A percentile compares a stretch with the other conserved stretches of the same genome.
These are phyloP conservation scores for Backusella circina DNA, from an alignment of 192 early-diverging fungal species.

Conservation along the genomic window DNA sequence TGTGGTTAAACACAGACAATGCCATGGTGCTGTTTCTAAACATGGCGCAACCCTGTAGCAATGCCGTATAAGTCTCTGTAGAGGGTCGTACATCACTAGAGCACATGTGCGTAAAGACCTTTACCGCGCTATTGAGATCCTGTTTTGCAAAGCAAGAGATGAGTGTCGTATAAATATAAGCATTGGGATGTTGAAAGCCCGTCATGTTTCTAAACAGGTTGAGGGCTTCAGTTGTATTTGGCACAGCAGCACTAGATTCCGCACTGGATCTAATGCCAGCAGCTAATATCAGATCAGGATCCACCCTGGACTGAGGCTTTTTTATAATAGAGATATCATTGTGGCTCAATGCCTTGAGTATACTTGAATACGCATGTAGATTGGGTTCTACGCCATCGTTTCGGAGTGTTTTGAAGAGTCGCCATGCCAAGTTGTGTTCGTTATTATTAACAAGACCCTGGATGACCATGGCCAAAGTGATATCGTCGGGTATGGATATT, in stretches of 20 bases:
- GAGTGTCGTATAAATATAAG: slow-evolving; percentile 30
- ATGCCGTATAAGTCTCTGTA: slow-evolving; percentile 18
- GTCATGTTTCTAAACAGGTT: slow-evolving; percentile 16
- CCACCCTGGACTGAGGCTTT: neutral
- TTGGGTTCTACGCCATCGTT: slow-evolving; percentile 15
- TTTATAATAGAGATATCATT: neutral
- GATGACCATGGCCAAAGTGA: slow-evolving; percentile 29
- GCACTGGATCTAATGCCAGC: neutral
- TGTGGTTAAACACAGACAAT: slow-evolving; percentile 15
- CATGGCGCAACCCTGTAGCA: slow-evolving; percentile 32
- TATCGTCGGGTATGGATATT: slow-evolving; percentile 15
- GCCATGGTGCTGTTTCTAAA: slow-evolving; percentile 16
- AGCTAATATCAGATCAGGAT: neutral
- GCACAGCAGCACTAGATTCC: neutral
- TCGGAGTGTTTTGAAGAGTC: slow-evolving; percentile 18
- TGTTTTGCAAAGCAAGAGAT: slow-evolving; percentile 32
- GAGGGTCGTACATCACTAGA: slow-evolving; percentile 11
- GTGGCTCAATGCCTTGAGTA: slow-evolving; percentile 2
- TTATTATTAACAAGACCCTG: slow-evolving; percentile 24
- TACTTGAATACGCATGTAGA: slow-evolving; percentile 17
- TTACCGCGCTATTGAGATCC: slow-evolving; percentile 15
- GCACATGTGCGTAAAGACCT: slow-evolving; percentile 22
- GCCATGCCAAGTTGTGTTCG: slow-evolving; percentile 23
- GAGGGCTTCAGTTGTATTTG: slow-evolving; percentile 10
- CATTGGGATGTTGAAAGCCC: slow-evolving; percentile 17